Evolutionary conservation across 2,329 filamentous ascomycete genomes (phyloP).

Genomic region (Cytospora paraplurivora): DNA sequence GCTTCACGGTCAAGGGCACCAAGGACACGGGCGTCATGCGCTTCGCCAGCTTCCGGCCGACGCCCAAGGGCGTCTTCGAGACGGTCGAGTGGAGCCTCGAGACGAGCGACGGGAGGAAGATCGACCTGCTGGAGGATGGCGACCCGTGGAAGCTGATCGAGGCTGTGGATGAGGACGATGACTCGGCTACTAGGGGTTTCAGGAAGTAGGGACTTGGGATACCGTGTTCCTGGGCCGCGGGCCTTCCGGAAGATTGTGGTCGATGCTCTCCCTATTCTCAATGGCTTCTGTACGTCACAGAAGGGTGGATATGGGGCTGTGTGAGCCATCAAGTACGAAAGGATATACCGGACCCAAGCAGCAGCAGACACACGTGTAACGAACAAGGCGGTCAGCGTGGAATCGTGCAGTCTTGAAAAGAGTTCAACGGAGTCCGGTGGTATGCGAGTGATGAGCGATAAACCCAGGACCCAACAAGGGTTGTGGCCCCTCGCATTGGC

Average conservation of each 20-base stretch:
- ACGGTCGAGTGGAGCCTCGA: constrained; percentile 89
- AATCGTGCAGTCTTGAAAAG: too few species aligned
- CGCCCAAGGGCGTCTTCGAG: constrained; percentile 67
- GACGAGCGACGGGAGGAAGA: constrained; percentile 57
- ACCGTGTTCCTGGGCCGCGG: neutral
- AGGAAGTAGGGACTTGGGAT: constrained; percentile 45
- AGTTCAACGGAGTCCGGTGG: too few species aligned
- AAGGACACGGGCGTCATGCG: constrained; percentile 71
- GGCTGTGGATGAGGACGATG: constrained; percentile 35
- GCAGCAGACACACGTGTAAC: too few species aligned
- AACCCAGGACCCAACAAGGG: too few species aligned
- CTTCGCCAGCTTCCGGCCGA: constrained; percentile 74
- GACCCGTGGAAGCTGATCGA: constrained; percentile 67
- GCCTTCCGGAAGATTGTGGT: neutral
- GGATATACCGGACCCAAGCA: neutral
- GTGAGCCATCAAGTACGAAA: neutral
- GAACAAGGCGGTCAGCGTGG: too few species aligned
- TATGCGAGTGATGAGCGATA: too few species aligned
- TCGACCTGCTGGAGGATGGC: constrained; percentile 74
- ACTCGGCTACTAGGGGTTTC: constrained; percentile 48
- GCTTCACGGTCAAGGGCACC: constrained; percentile 83
- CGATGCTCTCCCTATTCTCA: neutral
- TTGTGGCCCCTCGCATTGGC: too few species aligned
- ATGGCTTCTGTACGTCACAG: neutral
- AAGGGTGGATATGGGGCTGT: neutral